Conservation (phyloP, 306 rosid genomes). For the Lathyrus tuberosus region DNA sequence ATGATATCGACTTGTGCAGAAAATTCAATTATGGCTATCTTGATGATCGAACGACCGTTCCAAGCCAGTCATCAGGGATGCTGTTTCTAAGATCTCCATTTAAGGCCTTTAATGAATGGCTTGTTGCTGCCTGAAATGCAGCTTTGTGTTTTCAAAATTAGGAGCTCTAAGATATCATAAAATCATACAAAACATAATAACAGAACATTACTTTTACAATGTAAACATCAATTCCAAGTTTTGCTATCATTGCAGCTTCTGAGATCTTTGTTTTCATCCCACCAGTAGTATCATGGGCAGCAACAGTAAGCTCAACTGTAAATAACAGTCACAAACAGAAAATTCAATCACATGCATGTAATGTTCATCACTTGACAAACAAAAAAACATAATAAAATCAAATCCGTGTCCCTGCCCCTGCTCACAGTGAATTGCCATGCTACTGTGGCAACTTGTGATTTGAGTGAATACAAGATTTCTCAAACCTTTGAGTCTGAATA, state of each 20-base stretch:
- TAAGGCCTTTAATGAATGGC: slow-evolving; percentile 72
- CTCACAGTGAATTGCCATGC: not conserved
- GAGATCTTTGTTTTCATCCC: slow-evolving; percentile 84
- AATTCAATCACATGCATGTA: not conserved
- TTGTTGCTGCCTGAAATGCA: slow-evolving; percentile 81
- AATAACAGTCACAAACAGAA: slow-evolving; percentile 16
- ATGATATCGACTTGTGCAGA: slow-evolving; percentile 29
- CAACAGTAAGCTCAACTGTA: slow-evolving; percentile 64
- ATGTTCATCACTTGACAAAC: not conserved
- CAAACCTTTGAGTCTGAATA: slow-evolving; percentile 13
- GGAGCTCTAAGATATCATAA: slow-evolving; percentile 8
- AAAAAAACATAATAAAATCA: not conserved
- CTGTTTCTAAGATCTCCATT: slow-evolving; percentile 64
- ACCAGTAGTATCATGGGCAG: slow-evolving; percentile 90
- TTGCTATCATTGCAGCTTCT: slow-evolving; percentile 92
- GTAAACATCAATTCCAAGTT: slow-evolving; percentile 81
- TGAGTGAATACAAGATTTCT: not conserved
- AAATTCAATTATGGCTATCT: slow-evolving; percentile 32
- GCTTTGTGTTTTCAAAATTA: slow-evolving; percentile 30
- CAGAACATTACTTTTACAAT: slow-evolving; percentile 66
- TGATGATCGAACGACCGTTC: slow-evolving; percentile 67
- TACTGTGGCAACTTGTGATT: not conserved
- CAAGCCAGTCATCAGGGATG: slow-evolving; percentile 88
- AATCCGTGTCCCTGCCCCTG: not conserved
- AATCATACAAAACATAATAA: slow-evolving; percentile 3